Percentiles rank a stretch among this genome's conserved stretches.
Evolutionary conservation across 495 filamentous ascomycete species (phyloP).

Genomic region (Talaromyces trachyspermus): DNA sequence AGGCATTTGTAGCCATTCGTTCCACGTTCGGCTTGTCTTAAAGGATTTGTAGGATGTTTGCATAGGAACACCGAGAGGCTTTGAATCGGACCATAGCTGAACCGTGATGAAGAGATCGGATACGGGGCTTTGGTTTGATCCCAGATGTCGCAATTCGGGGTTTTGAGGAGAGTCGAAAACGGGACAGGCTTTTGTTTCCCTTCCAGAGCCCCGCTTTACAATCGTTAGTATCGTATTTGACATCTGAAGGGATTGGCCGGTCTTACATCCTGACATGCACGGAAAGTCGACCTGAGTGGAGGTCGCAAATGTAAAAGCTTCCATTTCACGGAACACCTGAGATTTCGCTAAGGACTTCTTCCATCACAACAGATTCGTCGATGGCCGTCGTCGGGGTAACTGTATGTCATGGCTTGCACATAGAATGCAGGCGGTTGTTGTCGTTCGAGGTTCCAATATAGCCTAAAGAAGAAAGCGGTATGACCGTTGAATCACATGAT

Average conservation of each 20-base stretch:
- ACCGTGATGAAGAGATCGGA: constrained; percentile 90
- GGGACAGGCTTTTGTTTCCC: constrained; percentile 73
- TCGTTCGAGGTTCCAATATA: background rate
- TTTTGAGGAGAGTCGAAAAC: constrained; percentile 70
- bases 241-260: background rate
- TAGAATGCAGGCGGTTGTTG: no score
- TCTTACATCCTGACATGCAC: constrained; percentile 79
- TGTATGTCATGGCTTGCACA: no score
- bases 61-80: constrained; percentile 82
- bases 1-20: constrained; percentile 90
- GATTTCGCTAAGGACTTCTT: background rate
- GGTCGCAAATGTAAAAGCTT: constrained; percentile 88
- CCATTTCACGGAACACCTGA: constrained; percentile 49
- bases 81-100: constrained; percentile 93
- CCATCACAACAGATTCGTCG: no score
- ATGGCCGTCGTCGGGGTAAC: no score
- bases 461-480: no score
- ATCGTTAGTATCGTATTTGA: constrained; percentile 10
- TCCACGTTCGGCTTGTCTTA: constrained; percentile 74
- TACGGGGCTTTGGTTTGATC: constrained; percentile 63
- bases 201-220: constrained; percentile 71
- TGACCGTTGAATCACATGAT: no score
- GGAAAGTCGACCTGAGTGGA: constrained; percentile 68
- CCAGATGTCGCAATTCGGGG: constrained; percentile 75
- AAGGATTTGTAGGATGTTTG: constrained; percentile 91